Evolutionary conservation across 352 stramenopile genomes (phyloP).

Genomic region (Phytopythium helicoides): DNA sequence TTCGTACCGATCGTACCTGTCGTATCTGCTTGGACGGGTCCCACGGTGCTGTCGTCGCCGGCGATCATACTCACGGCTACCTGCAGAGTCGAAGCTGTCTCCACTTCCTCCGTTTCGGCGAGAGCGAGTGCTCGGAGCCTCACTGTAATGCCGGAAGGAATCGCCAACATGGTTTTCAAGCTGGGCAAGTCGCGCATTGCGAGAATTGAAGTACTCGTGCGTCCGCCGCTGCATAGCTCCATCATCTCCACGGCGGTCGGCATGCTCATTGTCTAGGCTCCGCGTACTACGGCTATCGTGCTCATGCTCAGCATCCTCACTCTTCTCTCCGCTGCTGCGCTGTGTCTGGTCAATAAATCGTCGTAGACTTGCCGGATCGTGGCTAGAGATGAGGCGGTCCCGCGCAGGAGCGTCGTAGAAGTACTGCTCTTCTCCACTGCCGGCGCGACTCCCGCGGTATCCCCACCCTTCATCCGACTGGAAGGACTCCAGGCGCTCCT

Average conservation of each 20-base stretch:
- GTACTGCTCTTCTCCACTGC: not conserved
- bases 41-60: not conserved
- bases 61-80: not conserved
- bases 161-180: slow-evolving; percentile 9
- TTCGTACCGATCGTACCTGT: not conserved
- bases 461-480: slow-evolving; percentile 2
- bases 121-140: not conserved
- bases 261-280: not conserved
- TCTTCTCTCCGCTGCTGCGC: slow-evolving; percentile 3
- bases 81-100: not conserved
- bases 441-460: not conserved
- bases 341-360: slow-evolving; percentile 1
- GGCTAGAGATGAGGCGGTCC: slow-evolving; percentile 7
- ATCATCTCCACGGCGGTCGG: slow-evolving; percentile 3
- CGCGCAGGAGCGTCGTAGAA: not conserved
- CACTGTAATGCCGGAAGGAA: not conserved
- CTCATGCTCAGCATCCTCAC: not conserved
- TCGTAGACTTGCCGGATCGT: slow-evolving; percentile 6
- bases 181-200: slow-evolving; percentile 22
- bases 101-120: slow-evolving; percentile 1
- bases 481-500: not conserved
- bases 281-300: slow-evolving; percentile 2
- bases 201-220: slow-evolving; percentile 24
- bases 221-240: slow-evolving; percentile 15
- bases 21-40: slow-evolving; percentile 1